These are phyloP conservation scores for Neovahlkampfia damariscottae DNA, from an alignment of 78 protist genomes.

Conservation along the genomic window DNA sequence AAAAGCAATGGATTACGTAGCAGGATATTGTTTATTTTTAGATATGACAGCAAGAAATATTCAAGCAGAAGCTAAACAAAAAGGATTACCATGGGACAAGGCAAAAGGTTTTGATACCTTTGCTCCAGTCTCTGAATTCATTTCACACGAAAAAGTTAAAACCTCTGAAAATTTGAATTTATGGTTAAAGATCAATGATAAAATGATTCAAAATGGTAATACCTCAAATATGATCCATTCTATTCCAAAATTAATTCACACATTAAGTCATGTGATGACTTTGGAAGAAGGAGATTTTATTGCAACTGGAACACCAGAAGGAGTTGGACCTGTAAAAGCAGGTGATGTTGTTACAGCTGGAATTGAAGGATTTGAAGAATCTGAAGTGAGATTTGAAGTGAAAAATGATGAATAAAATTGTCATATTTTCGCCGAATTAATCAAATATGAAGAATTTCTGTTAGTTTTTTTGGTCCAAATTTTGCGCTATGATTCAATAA, in stretches of 20 bases:
- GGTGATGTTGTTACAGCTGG: constrained; percentile 15
- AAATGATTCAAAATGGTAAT: constrained; percentile 17
- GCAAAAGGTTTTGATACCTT: constrained; percentile 47
- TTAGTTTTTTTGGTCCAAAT: too few species aligned
- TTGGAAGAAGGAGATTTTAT: constrained; percentile 23
- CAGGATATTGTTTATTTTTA: constrained; percentile 25
- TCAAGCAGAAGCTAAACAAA: constrained; percentile 29
- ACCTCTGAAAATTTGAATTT: constrained; percentile 2
- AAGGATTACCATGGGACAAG: constrained; percentile 43
- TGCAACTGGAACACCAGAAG: constrained; percentile 44
- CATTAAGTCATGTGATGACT: constrained; percentile 16
- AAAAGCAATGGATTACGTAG: neutral
- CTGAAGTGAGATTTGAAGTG: neutral
- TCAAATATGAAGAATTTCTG: too few species aligned
- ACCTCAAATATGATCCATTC: constrained; percentile 25
- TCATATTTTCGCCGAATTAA: too few species aligned
- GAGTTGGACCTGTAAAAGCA: constrained; percentile 38
- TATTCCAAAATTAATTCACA: neutral
- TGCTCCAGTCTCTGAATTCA: constrained; percentile 10
- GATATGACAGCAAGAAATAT: constrained; percentile 29
- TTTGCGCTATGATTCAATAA: too few species aligned
- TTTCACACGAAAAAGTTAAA: neutral
- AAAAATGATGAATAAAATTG: neutral
- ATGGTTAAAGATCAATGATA: constrained; percentile 20
- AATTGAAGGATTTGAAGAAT: neutral